Base-by-base conservation (phyloP, 2,329 filamentous ascomycete species). In the Colletotrichum godetiae region DNA sequence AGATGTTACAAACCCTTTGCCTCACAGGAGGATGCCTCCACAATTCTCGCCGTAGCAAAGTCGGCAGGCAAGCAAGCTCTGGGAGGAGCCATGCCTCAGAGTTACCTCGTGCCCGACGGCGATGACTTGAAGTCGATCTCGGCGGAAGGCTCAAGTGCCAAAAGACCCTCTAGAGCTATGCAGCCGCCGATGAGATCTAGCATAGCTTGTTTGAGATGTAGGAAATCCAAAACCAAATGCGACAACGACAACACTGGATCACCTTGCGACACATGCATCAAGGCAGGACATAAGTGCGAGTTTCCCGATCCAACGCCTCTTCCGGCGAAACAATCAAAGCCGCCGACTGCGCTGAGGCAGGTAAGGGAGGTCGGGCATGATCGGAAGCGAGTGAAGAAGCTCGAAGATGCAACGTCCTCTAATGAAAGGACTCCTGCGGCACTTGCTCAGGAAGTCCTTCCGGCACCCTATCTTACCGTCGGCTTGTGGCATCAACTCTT, bases 171-270 rank as follows among this genome's bases (percentile, higher is more conserved):
- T 57, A 83, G 83, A 78, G 86, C 86, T 15, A 82, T 81, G 78
- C 84, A 85, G 68, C 81, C 84, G 15, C 86, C 87, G 42, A 93
- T 95, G 89, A 89, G 94, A 77, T 95, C 93, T 60, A 94, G 92
- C 79, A 94, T 96, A 79, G 94, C 94, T 60, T 97, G 94, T 82
- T 86, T 90, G 74, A 88, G 91, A 75, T 96, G 94, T 80, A 89
- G 94, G 71, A 90, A 91, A 78, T 95, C 93, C 80, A 97, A 97
- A 84, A 94, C 95, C 80, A 96, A 96, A 83, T 97, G 94, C 84
- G 91, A 94, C 81, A 97, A 97, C 83, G 89, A 90, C 74, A 92
- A 91, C 19, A 90, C 73, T 8, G 73, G 73, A 24, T 59, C 74
- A n/a, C n/a, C n/a, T n/a, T n/a, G n/a, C n/a, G n/a, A n/a, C n/a